These are phyloP conservation scores for Jaapia argillacea DNA, from an alignment of 768 basidiomycete genomes.

Conservation along the genomic window DNA sequence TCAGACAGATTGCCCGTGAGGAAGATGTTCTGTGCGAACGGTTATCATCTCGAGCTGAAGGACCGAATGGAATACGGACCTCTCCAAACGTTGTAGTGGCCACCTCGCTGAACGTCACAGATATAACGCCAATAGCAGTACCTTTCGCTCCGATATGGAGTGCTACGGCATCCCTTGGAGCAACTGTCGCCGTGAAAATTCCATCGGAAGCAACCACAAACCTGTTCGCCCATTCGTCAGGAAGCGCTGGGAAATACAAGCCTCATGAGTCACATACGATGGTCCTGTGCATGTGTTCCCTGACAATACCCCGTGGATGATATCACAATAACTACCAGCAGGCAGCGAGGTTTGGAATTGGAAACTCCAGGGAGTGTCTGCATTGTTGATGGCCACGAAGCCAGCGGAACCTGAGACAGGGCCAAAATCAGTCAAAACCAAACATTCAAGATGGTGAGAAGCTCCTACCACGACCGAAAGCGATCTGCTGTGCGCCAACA, in stretches of 20 bases:
- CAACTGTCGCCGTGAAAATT: background rate
- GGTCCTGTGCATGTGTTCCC: background rate
- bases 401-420: constrained; percentile 31
- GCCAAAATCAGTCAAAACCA: background rate
- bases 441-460: background rate
- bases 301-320: constrained; percentile 21
- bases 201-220: background rate
- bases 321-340: constrained; percentile 45
- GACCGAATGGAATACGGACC: no score
- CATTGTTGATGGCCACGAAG: constrained; percentile 53
- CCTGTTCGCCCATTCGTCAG: background rate
- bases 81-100: background rate
- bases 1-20: constrained; percentile 45
- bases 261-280: background rate
- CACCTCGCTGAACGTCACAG: background rate
- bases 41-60: no score
- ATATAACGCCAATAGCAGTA: no score
- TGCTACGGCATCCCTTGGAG: background rate
- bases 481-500: constrained; percentile 40
- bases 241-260: background rate
- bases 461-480: constrained; percentile 41
- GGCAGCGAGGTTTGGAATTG: constrained; percentile 43
- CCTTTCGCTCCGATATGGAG: background rate
- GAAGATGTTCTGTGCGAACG: constrained; percentile 40
- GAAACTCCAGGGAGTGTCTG: constrained; percentile 35